phyloP scores from a whole-genome alignment of 768 basidiomycete species.

The Kwoniella dejecticola region DNA sequence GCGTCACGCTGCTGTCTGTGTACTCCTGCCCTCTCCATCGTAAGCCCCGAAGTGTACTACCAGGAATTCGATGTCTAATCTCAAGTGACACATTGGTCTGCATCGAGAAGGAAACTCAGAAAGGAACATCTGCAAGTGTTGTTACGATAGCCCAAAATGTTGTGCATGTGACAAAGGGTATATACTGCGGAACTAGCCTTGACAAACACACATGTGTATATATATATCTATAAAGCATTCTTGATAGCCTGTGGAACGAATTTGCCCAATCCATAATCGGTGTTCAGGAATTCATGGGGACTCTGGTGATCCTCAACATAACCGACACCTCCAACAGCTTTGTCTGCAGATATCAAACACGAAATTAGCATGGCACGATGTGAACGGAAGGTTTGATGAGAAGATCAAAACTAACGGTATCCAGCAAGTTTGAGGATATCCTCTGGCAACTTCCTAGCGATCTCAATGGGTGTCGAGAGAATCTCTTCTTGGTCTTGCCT shows the following conservation, averaged over 20 bases:
- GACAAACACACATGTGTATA: not conserved
- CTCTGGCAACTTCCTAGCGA: conserved; percentile 12
- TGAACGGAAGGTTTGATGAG: not conserved
- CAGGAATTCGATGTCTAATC: too few species aligned
- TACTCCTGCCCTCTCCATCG: too few species aligned
- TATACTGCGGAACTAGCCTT: too few species aligned
- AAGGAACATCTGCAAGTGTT: not conserved
- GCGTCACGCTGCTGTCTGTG: too few species aligned
- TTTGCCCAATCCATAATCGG: conserved; percentile 6
- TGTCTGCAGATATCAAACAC: conserved; percentile 7
- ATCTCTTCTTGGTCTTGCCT: conserved; percentile 22
- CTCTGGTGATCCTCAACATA: conserved; percentile 23
- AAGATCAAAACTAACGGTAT: conserved; percentile 20
- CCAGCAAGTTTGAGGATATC: conserved; percentile 25
- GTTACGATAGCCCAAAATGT: not conserved
- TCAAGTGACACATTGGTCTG: too few species aligned
- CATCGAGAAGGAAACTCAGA: too few species aligned
- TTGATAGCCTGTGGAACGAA: not conserved
- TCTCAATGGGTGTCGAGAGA: conserved; percentile 16
- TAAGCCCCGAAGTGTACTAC: too few species aligned
- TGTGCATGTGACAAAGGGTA: not conserved
- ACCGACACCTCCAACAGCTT: conserved; percentile 21
- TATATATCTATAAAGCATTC: not conserved
- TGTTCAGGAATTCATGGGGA: conserved; percentile 8
- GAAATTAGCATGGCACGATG: not conserved